Base-by-base conservation (phyloP, 1,139 yeast genomes). In the Arxiozyma heterogenica region DNA sequence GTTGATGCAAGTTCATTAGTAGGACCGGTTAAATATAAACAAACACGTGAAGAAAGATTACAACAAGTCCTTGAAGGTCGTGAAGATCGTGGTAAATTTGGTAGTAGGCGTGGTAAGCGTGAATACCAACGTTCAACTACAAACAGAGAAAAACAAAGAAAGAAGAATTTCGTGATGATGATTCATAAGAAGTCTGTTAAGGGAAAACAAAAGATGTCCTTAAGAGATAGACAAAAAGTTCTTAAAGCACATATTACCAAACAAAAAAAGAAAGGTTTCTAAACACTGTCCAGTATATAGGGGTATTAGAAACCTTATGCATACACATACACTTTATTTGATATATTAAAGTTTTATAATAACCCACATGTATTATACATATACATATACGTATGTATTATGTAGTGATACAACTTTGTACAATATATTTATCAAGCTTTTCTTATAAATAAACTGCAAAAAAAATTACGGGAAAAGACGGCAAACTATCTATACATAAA, bases 91-190 rank as follows among this genome's bases (percentile, higher is more conserved):
- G 96, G 86, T 55, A 84, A 84, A 70, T 91, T 83, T 65, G 96
- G 97, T 39, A 86, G 96, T 20, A 82, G 84, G 68, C 86, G 82
- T 74, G 95, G 96, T 64, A 83, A 82, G 72, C 81, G 90, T 71
- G 93, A 84, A 48, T 79, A 84, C 41, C 96, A 85, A 67, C 65
- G 62, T 50, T 87, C 96, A 47, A 91, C 98, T 21, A 94, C 99
- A 18, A 93, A 93, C 72, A 83, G 82, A 72, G 97, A 94, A 72
- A 93, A 93, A 81, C 95, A 91, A 22, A 81, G 98, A 71, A 89
- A 89, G 90, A 93, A 93, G 96, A 94, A 93, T 74, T 93, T 90
- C 69, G 93, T 94, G 69, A 93, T 93, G 99, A 87, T 87, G 91
- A 86, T 93, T 64, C 99, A 93, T 73, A 93, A 93, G 75, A 81